phyloP scores from a whole-genome alignment of 163 green algal genomes.

The Scenedesmus sp. region DNA sequence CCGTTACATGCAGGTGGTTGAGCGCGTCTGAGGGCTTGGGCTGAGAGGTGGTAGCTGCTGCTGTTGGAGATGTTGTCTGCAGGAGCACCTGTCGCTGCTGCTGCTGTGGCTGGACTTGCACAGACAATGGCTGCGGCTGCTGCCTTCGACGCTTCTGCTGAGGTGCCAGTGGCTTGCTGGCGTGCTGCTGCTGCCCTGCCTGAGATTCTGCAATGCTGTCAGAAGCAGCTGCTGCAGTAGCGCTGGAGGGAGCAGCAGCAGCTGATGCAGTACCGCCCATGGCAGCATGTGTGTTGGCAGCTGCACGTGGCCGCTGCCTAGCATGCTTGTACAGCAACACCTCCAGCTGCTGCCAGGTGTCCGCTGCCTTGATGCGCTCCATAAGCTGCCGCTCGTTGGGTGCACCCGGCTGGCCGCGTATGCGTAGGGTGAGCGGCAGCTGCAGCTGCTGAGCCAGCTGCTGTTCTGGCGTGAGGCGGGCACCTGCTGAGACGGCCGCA shows the following conservation, averaged over 20 bases:
- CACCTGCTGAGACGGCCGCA: constrained; percentile 1
- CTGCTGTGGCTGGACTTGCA: constrained; percentile 17
- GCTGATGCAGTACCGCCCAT: not conserved
- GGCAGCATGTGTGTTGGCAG: not conserved
- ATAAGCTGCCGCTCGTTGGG: constrained; percentile 34
- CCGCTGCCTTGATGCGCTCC: constrained; percentile 14
- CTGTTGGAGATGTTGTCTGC: not conserved
- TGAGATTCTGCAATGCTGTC: not conserved
- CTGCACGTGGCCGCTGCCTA: not conserved
- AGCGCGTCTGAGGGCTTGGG: not conserved
- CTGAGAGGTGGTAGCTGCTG: not conserved
- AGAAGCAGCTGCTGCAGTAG: not conserved
- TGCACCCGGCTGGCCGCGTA: not conserved
- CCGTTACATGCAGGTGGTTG: constrained; percentile 47
- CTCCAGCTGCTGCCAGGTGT: constrained; percentile 38
- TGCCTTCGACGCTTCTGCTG: not conserved
- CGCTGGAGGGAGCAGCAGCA: not conserved
- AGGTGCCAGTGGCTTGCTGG: not conserved
- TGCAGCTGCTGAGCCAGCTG: constrained; percentile 26
- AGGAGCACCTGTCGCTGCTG: not conserved
- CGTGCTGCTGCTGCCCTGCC: not conserved
- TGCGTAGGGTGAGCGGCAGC: constrained; percentile 27
- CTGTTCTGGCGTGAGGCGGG: constrained; percentile 30
- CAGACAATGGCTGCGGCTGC: constrained; percentile 26
- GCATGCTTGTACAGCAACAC: constrained; percentile 21